A percentile compares a stretch with the other conserved stretches of the same genome.
phyloP scores from a whole-genome alignment of 176 grass and related monocot species.

The Poa pratensis region DNA sequence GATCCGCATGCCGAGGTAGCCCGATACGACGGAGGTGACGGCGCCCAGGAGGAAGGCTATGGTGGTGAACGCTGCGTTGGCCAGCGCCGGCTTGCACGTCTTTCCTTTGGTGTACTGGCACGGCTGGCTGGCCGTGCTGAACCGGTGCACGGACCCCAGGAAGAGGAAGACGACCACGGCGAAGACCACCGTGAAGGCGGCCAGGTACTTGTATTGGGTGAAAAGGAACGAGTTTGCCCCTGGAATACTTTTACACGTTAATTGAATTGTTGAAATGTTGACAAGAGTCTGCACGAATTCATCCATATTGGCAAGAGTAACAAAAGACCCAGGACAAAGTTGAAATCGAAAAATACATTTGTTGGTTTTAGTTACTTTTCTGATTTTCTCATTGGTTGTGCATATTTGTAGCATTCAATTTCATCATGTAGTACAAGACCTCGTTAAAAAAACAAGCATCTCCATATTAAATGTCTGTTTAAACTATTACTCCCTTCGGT shows the following conservation, averaged over 20 bases:
- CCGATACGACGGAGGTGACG: slow-evolving; percentile 16
- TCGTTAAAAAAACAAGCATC: no score
- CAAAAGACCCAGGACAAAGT: background rate
- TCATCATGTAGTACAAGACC: no score
- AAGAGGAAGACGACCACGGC: slow-evolving; percentile 12
- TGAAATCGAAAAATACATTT: background rate
- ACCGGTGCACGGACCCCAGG: slow-evolving; percentile 15
- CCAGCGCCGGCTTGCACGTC: slow-evolving; percentile 1
- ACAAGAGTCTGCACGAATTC: background rate
- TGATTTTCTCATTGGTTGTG: background rate
- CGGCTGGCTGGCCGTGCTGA: slow-evolving; percentile 9
- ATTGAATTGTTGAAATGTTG: background rate
- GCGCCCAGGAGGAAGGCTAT: slow-evolving; percentile 8
- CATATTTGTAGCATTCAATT: background rate
- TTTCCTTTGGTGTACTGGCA: background rate
- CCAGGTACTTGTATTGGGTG: slow-evolving; percentile 32
- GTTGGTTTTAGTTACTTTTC: background rate
- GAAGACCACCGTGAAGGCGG: slow-evolving; percentile 42
- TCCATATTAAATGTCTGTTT: no score
- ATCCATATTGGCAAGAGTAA: background rate
- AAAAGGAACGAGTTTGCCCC: slow-evolving; percentile 12
- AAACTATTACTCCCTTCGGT: no score
- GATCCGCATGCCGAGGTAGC: slow-evolving; percentile 18
- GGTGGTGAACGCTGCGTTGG: slow-evolving; percentile 1
- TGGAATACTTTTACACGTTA: background rate